Conservation (phyloP, 1,284 basidiomycete species). For the Cryptococcus maquisensis region DNA sequence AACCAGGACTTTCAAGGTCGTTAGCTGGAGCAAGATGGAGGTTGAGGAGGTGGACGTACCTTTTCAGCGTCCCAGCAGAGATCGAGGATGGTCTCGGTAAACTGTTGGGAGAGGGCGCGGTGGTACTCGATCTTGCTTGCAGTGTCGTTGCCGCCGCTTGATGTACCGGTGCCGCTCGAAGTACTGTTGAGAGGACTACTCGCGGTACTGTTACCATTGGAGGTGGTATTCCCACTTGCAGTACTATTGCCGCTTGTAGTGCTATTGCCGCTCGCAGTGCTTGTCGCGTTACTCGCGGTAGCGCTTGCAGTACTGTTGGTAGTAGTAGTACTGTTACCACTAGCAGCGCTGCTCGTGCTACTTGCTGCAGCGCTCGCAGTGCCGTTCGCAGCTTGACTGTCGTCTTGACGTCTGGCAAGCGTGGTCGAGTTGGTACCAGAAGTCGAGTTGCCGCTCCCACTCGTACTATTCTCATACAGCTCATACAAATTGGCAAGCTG, state of each 20-base stretch:
- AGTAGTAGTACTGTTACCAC: not conserved
- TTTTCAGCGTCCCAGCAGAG: slow-evolving; percentile 77
- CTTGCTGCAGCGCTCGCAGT: no score
- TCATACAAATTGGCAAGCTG: slow-evolving; percentile 64
- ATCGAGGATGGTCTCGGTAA: slow-evolving; percentile 71
- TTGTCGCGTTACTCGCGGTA: not conserved
- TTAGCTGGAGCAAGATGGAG: slow-evolving; percentile 56
- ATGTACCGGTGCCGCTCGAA: no score
- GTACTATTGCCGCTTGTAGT: slow-evolving; percentile 6
- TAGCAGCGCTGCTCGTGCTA: no score
- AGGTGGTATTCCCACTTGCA: slow-evolving; percentile 3
- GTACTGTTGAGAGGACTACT: not conserved
- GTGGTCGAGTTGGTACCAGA: slow-evolving; percentile 2
- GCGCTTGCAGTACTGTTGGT: slow-evolving; percentile 6
- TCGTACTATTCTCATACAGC: slow-evolving; percentile 14
- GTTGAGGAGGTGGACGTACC: slow-evolving; percentile 13
- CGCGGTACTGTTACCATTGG: slow-evolving; percentile 2
- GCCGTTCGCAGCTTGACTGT: no score
- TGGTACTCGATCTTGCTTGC: slow-evolving; percentile 53
- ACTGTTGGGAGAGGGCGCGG: slow-evolving; percentile 56
- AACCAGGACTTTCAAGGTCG: slow-evolving; percentile 54
- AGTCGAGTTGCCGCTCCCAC: slow-evolving; percentile 47
- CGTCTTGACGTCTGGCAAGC: no score
- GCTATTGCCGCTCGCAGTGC: no score
- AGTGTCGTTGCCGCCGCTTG: not conserved